Conservation (phyloP, 2,329 filamentous ascomycete genomes). For the Fusarium sp. region DNA sequence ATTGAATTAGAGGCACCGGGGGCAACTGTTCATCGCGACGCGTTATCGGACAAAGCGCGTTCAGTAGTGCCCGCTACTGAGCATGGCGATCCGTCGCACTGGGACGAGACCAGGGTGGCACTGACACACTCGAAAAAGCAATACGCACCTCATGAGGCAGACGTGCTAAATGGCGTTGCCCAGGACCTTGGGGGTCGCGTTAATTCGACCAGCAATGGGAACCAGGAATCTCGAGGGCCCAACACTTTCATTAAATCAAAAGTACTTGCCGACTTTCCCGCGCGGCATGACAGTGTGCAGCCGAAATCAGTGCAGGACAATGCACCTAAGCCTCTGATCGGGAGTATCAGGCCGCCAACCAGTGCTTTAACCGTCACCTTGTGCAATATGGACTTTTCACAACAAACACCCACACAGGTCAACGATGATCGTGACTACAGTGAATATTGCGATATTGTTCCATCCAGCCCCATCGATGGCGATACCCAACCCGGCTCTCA, state of each 20-base stretch:
- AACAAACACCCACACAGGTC: slow-evolving; percentile 68
- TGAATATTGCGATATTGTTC: slow-evolving; percentile 54
- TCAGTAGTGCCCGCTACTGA: slow-evolving; percentile 35
- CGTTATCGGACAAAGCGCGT: slow-evolving; percentile 34
- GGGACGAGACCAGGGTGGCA: slow-evolving; percentile 47
- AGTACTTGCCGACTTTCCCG: slow-evolving; percentile 8
- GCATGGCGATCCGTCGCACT: slow-evolving; percentile 44
- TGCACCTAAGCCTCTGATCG: slow-evolving; percentile 37
- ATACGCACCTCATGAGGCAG: slow-evolving; percentile 33
- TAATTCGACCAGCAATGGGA: slow-evolving; percentile 19
- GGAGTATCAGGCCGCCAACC: slow-evolving; percentile 36
- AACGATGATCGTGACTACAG: slow-evolving; percentile 70
- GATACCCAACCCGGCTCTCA: slow-evolving; percentile 49
- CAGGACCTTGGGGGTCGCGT: slow-evolving; percentile 32
- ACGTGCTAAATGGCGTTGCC: slow-evolving; percentile 21
- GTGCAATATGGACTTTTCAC: slow-evolving; percentile 61
- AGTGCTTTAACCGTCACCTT: slow-evolving; percentile 35
- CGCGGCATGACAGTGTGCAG: slow-evolving; percentile 43
- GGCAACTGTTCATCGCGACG: slow-evolving; percentile 25
- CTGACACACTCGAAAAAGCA: slow-evolving; percentile 48
- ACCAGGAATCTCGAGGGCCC: slow-evolving; percentile 4
- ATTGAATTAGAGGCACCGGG: slow-evolving; percentile 12
- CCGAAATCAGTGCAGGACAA: slow-evolving; percentile 37
- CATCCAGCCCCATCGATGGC: slow-evolving; percentile 47
- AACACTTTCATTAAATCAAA: slow-evolving; percentile 11